Evolutionary conservation across 2,329 filamentous ascomycete species (phyloP).

Genomic region (Diaporthe humulicola): DNA sequence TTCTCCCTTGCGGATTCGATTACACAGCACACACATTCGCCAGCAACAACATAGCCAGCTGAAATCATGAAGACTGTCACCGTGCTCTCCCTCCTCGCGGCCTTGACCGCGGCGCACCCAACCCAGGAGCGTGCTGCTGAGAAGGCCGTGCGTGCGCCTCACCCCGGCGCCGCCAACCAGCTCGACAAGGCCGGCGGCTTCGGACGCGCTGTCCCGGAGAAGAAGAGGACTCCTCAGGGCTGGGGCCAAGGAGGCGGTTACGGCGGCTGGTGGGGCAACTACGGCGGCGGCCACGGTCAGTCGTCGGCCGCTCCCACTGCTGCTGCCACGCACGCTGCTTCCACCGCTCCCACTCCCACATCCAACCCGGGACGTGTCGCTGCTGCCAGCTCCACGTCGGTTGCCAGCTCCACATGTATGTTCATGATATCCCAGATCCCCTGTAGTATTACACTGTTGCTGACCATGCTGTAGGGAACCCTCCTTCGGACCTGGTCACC

Average conservation of each 20-base stretch:
- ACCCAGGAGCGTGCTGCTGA: not conserved
- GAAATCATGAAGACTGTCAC: conserved; percentile 11
- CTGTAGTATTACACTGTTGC: not conserved
- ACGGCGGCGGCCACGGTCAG: not conserved
- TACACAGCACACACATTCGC: not conserved
- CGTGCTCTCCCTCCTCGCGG: conserved; percentile 15
- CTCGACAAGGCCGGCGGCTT: conserved; percentile 15
- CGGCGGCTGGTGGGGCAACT: conserved; percentile 13
- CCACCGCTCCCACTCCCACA: not conserved
- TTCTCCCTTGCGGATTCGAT: not conserved
- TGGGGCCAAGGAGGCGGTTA: conserved; percentile 1
- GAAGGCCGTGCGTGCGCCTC: conserved; percentile 11
- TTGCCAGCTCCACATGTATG: conserved; percentile 4
- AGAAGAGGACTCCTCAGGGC: not conserved
- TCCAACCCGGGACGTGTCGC: not conserved
- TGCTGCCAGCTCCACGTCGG: conserved; percentile 4
- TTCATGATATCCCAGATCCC: not conserved
- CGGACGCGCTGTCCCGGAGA: not conserved
- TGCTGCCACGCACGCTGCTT: not conserved
- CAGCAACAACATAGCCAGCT: not conserved
- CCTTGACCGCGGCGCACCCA: not conserved
- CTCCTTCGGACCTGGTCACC: not conserved
- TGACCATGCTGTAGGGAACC: not conserved
- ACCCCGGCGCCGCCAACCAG: not conserved
- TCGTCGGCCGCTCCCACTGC: not conserved